Evolutionary conservation across 306 rosid species (phyloP), one percentile per base, ranked within the genome.

Genomic region (Carpinus viminea): DNA sequence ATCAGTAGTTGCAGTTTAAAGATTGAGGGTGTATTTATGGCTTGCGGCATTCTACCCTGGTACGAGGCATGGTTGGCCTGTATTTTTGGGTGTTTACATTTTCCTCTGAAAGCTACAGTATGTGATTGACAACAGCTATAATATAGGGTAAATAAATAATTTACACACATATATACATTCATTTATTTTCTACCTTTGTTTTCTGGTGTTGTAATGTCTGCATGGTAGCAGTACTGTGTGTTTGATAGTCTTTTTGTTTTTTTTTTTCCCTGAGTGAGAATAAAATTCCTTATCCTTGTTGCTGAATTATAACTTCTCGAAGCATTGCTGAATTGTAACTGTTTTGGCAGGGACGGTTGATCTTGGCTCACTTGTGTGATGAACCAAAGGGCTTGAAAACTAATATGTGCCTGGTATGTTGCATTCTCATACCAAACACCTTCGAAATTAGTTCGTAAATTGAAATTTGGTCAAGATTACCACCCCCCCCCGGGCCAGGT

Each of bases 331-430:
- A 85, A 59, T 80, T 50, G 51, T 71, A 70, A 73, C 81, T 81
- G 59, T 81, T 86, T 85, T 90, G 82, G 84, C 93, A 95, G 98
- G 98, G 99, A 80, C 89, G 99, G 83, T 81, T 95, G 98, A 91
- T 95, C 81, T 89, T 95, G 77, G 84, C 97, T 72, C 99, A 95
- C 87, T 83, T 95, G 81, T 95, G 99, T 72, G 99, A 95, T 83
- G 99, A 95, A 86, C 98, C 99, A 20, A 95, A 91, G 86, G 99
- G 98, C 80, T 78, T 95, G 88, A 95, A 95, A 91, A 95, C 98
- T 76, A 98, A 97, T 78, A 93, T 95, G 99, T 95, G 98, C 98
- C 87, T 93, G 99, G 99, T 95, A 93, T 79, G 85, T 21, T 65
- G 10, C 75, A 72, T 52, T 80, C 26, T 57, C 11, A 45, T 52